Percentiles rank a stretch among this genome's conserved stretches.
Evolutionary conservation across 345 rosid genomes (phyloP).

Genomic region (Viola odorata): DNA sequence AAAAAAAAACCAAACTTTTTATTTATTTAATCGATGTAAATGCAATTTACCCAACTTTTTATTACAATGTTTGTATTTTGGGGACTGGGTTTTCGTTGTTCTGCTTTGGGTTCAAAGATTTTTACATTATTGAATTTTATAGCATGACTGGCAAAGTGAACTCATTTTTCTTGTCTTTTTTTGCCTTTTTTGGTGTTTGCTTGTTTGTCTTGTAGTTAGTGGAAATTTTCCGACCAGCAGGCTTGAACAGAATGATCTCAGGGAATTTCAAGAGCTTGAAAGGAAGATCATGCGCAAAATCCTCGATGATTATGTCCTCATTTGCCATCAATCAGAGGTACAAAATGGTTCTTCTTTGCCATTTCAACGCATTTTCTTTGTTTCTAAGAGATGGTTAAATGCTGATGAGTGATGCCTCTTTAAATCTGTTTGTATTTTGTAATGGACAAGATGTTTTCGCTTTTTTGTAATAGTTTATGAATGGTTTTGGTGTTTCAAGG

Average conservation of each 20-base stretch:
- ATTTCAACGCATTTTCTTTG: background rate
- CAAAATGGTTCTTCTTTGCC: constrained; percentile 20
- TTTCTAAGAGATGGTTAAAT: background rate
- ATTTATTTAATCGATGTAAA: background rate
- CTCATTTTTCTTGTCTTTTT: no score
- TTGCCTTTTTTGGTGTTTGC: background rate
- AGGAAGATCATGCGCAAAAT: constrained; percentile 42
- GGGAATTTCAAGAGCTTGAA: constrained; percentile 52
- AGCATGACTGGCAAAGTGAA: background rate
- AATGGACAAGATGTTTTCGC: no score
- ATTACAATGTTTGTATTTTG: no score
- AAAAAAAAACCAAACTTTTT: background rate
- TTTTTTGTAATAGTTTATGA: background rate
- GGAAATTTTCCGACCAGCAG: constrained; percentile 51
- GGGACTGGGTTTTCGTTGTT: no score
- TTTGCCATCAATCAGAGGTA: constrained; percentile 63
- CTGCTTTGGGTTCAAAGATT: no score
- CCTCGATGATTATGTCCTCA: constrained; percentile 46
- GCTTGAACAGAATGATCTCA: constrained; percentile 50
- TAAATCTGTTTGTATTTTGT: no score
- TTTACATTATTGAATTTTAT: background rate
- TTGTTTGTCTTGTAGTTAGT: constrained; percentile 47
- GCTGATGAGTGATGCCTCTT: background rate
- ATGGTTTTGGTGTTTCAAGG: constrained; percentile 31
- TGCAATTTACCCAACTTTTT: no score